Evolutionary conservation across 1,284 basidiomycete species (phyloP).

Genomic region (Trichosporon asahii): DNA sequence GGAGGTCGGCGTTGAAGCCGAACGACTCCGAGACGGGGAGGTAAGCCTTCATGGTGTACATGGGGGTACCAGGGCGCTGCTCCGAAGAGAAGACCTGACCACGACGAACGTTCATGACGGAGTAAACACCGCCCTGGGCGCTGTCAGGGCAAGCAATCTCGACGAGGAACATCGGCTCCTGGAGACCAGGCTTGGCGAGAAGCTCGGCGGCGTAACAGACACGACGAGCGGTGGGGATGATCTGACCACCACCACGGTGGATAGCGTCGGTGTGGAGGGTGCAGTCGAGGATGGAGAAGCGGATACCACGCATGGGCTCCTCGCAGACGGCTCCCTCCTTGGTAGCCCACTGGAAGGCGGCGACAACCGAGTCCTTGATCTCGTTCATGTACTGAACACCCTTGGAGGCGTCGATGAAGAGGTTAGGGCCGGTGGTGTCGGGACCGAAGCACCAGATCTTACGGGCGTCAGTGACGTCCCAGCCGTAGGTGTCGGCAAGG

Average conservation of each 20-base stretch:
- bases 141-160: conserved; percentile 98
- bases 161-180: conserved; percentile 98
- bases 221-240: conserved; percentile 96
- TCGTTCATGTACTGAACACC: conserved; percentile 97
- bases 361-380: conserved; percentile 99
- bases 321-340: conserved; percentile 96
- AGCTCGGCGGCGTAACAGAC: conserved; percentile 94
- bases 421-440: conserved; percentile 94
- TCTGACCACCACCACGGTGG: conserved; percentile 98
- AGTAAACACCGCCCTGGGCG: conserved; percentile 98
- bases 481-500: conserved; percentile 93
- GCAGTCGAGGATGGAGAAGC: conserved; percentile 56
- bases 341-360: conserved; percentile 99
- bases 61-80: conserved; percentile 94
- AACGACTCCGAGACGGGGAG: conserved; percentile 82
- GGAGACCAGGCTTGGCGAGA: conserved; percentile 84
- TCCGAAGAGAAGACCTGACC: conserved; percentile 98
- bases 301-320: conserved; percentile 98
- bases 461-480: conserved; percentile 99
- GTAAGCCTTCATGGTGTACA: conserved; percentile 83
- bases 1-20: conserved; percentile 96
- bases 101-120: conserved; percentile 91
- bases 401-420: conserved; percentile 98
- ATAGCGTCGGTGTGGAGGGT: conserved; percentile 70
- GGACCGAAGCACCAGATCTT: conserved; percentile 99